phyloP scores from a whole-genome alignment of 1,284 basidiomycete genomes.

The Filobasidium uniguttulatum region DNA sequence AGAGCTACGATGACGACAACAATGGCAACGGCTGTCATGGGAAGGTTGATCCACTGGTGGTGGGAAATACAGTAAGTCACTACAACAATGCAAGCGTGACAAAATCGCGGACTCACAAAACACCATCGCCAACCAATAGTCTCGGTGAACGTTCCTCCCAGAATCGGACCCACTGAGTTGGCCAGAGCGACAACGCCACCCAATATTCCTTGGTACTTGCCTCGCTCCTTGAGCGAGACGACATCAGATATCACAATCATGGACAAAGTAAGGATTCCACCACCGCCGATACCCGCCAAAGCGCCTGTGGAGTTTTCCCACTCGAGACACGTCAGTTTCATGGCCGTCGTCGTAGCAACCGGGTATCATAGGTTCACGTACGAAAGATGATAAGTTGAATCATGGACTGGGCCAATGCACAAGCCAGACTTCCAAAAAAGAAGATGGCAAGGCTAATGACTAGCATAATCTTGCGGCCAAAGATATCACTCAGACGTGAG shows the following conservation, averaged over 20 bases:
- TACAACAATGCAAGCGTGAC: too few relatives aligned
- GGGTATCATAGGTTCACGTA: too few relatives aligned
- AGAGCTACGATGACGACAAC: constrained; percentile 48
- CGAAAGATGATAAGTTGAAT: constrained; percentile 60
- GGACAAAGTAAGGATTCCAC: constrained; percentile 30
- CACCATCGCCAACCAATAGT: constrained; percentile 36
- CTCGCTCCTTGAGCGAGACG: constrained; percentile 34
- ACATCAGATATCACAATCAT: constrained; percentile 27
- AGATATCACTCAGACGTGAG: constrained; percentile 62
- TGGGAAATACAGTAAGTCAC: not conserved
- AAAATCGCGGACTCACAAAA: constrained; percentile 18
- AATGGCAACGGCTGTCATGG: constrained; percentile 45
- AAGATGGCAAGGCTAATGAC: constrained; percentile 49
- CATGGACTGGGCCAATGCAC: constrained; percentile 50
- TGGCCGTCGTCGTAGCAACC: too few relatives aligned
- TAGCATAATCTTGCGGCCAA: constrained; percentile 55
- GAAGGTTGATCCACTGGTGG: constrained; percentile 49
- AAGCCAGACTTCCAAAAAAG: constrained; percentile 40
- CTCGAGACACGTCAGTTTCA: not conserved
- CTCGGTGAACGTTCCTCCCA: constrained; percentile 35
- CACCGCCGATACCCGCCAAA: constrained; percentile 27
- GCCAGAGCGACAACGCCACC: constrained; percentile 26
- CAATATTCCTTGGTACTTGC: constrained; percentile 37
- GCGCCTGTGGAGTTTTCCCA: constrained; percentile 12
- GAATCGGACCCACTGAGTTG: constrained; percentile 29